These are phyloP conservation scores for Beta lomatogona DNA, from an alignment of 179 eudicot species.

Conservation along the genomic window DNA sequence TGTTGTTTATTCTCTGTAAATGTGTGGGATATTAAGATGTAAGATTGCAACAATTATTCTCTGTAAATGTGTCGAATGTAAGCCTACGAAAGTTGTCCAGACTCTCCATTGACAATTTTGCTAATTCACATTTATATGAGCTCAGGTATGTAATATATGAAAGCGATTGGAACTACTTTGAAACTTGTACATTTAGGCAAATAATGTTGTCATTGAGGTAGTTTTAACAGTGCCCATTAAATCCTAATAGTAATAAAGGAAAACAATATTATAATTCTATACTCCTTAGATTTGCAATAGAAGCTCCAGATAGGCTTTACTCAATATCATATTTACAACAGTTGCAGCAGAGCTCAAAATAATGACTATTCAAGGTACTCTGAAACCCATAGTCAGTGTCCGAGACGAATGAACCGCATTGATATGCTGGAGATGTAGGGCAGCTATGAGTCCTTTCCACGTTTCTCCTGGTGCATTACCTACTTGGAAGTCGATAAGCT, in stretches of 20 bases:
- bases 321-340: conserved; percentile 29
- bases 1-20: conserved; percentile 11
- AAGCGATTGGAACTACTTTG: conserved; percentile 10
- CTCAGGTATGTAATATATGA: not conserved
- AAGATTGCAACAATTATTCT: not conserved
- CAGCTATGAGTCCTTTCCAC: conserved; percentile 58
- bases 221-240: not conserved
- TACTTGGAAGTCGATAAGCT: conserved; percentile 53
- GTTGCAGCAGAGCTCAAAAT: conserved; percentile 23
- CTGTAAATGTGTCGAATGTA: conserved; percentile 20
- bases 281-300: not conserved
- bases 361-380: conserved; percentile 24
- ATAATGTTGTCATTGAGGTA: not conserved
- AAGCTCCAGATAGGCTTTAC: not conserved
- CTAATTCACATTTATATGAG: not conserved
- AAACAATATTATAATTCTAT: not conserved
- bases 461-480: conserved; percentile 46
- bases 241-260: conserved; percentile 4
- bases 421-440: conserved; percentile 44
- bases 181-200: conserved; percentile 5
- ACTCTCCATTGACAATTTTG: not conserved
- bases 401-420: conserved; percentile 32
- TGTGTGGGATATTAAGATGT: conserved; percentile 5
- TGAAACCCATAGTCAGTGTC: conserved; percentile 32
- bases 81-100: not conserved